Base-by-base conservation (phyloP, 257 asterid species). In the Plantago ovata region DNA sequence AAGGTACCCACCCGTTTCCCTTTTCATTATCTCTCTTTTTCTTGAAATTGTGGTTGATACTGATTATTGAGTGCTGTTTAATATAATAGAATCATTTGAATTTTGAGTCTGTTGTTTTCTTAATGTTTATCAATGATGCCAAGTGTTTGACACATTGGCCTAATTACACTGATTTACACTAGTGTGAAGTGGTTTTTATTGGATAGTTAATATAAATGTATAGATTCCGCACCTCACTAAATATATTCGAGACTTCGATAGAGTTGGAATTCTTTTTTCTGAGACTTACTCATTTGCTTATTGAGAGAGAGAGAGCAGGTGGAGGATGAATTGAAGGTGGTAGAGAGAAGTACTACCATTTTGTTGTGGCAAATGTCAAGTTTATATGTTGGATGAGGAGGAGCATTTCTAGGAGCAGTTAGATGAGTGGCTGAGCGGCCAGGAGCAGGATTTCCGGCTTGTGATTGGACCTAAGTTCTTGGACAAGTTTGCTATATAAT, bases 331-430 rank as follows among this genome's bases (percentile, higher is more conserved):
- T n/a, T n/a, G n/a, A n/a, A n/a, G n/a, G n/a, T n/a, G 64, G 69
- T 19, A 81, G 69, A 65, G 80, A 67, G 33, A 85, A 77, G 69
- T 79, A 40, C 57, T 92, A 83, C 56, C 87, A 88, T 69, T 92
- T 88, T 62, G 66, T 92, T 19, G 95, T 92, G 68, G 98, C 97
- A 22, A 88, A 88, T 77, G 97, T 95, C 5, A 88, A 88, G 68
- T 92, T 92, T 72, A 92, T n/a, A n/a, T 92, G 98, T 60, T 92
- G 85, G 98, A 92, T 38, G 98, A 92, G 60, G 98, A 92, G 79
- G 98, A 92, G 87, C 98, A 92, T 69, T 92, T 92, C 82, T 64
- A 88, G 75, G 98, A 92, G 75, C 87, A 67, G 32, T 58, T 92
- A 81, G 55, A 20, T 13, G 98, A 92, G 74, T 80, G 98, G 43